phyloP scores from a whole-genome alignment of 164 flowering plant genomes.

The Umbilicus rupestris region DNA sequence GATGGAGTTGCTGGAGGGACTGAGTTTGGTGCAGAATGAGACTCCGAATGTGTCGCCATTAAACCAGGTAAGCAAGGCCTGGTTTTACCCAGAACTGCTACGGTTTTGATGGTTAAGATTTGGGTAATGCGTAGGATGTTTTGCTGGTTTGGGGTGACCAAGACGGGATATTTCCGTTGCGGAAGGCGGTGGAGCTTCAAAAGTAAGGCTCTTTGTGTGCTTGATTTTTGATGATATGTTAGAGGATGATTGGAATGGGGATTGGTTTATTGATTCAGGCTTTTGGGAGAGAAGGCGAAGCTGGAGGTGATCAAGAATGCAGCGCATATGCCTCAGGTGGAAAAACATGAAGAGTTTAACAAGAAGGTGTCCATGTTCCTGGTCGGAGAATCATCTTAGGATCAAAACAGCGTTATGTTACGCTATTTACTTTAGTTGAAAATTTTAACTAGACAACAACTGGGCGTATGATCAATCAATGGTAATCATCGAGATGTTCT shows the following conservation, averaged over 20 bases:
- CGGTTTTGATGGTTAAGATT: no score
- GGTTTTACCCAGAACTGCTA: no score
- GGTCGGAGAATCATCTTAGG: slow-evolving; percentile 10
- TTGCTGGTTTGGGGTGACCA: slow-evolving; percentile 5
- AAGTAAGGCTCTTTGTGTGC: background rate
- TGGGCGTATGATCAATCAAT: no score
- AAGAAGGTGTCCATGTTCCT: slow-evolving; percentile 26
- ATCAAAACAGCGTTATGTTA: no score
- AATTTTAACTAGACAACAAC: no score
- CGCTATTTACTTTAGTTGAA: no score
- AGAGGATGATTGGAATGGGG: background rate
- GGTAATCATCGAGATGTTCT: no score
- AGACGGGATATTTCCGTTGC: slow-evolving; percentile 2
- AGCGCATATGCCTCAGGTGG: slow-evolving; percentile 66
- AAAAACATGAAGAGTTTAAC: slow-evolving; percentile 38
- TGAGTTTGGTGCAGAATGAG: slow-evolving; percentile 42
- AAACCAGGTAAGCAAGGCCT: slow-evolving; percentile 39
- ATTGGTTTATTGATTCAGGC: slow-evolving; percentile 25
- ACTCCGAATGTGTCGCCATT: slow-evolving; percentile 35
- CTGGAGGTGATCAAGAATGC: slow-evolving; percentile 53
- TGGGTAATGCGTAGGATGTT: background rate
- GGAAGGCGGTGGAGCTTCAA: background rate
- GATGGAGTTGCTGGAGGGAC: slow-evolving; percentile 43
- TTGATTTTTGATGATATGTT: background rate
- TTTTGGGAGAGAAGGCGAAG: slow-evolving; percentile 46